These are phyloP conservation scores for Saururus chinensis DNA, from an alignment of 164 flowering plant genomes.

Conservation along the genomic window DNA sequence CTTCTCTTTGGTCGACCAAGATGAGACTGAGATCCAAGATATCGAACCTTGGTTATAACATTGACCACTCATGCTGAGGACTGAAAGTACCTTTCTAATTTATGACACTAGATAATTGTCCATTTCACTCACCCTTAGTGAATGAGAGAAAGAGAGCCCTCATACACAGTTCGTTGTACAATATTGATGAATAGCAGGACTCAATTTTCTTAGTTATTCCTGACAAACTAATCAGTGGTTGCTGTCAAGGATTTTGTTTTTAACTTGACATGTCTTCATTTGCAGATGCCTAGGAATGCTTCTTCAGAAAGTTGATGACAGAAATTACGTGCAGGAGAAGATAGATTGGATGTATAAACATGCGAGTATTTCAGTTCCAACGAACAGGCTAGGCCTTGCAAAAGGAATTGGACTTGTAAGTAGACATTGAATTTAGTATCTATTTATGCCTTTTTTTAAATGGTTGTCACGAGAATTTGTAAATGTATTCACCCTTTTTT, in stretches of 20 bases:
- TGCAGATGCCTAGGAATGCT: conserved; percentile 84
- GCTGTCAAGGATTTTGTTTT: neutral
- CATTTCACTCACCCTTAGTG: too few species aligned
- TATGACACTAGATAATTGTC: too few species aligned
- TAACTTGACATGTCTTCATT: neutral
- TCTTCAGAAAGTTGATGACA: conserved; percentile 78
- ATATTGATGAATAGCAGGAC: too few species aligned
- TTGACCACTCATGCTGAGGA: too few species aligned
- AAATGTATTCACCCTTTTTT: neutral
- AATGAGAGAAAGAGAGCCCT: too few species aligned
- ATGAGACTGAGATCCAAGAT: too few species aligned
- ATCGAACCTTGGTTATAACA: too few species aligned
- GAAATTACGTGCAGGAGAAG: conserved; percentile 61
- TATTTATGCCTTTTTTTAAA: neutral
- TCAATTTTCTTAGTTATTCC: too few species aligned
- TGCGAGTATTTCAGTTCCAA: conserved; percentile 62
- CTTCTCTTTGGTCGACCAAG: too few species aligned
- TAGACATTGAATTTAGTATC: neutral
- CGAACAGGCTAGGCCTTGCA: conserved; percentile 87
- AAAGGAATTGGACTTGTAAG: conserved; percentile 97
- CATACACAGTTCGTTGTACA: too few species aligned
- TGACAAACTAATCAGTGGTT: neutral
- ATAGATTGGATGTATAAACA: conserved; percentile 87
- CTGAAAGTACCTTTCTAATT: too few species aligned
- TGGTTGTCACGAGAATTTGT: neutral